Base-by-base conservation (phyloP, 169 alveolate genomes). In the Plasmodium malariae region DNA sequence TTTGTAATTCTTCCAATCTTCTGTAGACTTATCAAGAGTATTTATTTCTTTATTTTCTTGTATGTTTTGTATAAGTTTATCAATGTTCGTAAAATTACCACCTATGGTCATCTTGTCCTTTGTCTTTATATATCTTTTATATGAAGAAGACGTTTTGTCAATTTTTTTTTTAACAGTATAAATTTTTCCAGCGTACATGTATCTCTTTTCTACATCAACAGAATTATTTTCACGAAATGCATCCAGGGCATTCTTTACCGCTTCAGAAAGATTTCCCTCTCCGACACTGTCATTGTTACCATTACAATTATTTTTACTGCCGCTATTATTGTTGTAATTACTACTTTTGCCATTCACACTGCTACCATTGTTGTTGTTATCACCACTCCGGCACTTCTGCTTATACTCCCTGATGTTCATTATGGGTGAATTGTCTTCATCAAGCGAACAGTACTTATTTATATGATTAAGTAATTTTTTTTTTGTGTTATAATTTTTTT, bases 31-130 rank as follows among this genome's bases (percentile, higher is more conserved):
- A 55, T 78, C 89, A 26, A 78, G 55, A 9, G 89, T 78, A n/a
- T 78, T 78, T n/a, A 78, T 78, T 63, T 78, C 80, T 62, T 78
- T 78, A 30, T 63, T 65, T 78, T 78, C 78, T 78, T 78, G 80
- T 62, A 78, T 78, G 14, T 32, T 62, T 30, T 78, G 80, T 45
- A 78, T 57, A 32, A 78, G 89, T 67, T 78, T 28, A 63, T 78
- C 89, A 48, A 78, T 78, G 32, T 78, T 78, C 26, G 68, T 48
- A 63, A 78, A 78, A 32, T 78, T 78, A 1, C 89, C 89, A 7
- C 89, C 89, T n/a, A 78, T 62, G 26, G 60, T 63, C 21, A 63
- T 62, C 48, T 78, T 78, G n/a, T 78, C 78, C 32, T 78, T 21
- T 69, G 74, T 78, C 37, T 67, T 78, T 67, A 78, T 54, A 43